These are phyloP conservation scores for Naganishia albida DNA, from an alignment of 1,284 basidiomycete species.

Conservation along the genomic window DNA sequence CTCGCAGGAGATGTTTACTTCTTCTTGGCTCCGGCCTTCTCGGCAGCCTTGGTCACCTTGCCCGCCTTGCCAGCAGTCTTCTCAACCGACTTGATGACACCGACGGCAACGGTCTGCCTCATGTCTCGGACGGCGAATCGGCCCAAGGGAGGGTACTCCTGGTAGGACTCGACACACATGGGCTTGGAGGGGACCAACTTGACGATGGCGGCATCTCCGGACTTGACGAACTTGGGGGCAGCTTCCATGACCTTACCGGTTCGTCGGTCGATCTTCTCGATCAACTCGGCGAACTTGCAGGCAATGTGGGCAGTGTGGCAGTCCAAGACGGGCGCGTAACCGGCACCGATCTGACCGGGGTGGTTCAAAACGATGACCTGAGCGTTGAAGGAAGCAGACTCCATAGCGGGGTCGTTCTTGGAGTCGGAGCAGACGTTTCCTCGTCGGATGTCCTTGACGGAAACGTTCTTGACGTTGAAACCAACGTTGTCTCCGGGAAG, in stretches of 20 bases:
- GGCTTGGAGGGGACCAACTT: conserved; percentile 78
- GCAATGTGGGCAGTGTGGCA: conserved; percentile 99
- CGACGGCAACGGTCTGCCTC: conserved; percentile 96
- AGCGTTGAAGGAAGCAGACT: conserved; percentile 98
- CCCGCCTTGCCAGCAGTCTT: conserved; percentile 79
- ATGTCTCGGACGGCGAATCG: conserved; percentile 86
- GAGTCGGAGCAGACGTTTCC: conserved; percentile 99
- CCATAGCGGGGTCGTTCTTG: conserved; percentile 99
- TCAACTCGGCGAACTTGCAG: conserved; percentile 97
- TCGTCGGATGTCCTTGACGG: conserved; percentile 99
- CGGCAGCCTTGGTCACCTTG: conserved; percentile 63
- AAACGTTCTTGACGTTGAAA: conserved; percentile 84
- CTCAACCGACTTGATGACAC: conserved; percentile 94
- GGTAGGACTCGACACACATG: conserved; percentile 90
- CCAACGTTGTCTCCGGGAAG: conserved; percentile 97
- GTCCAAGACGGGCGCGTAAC: conserved; percentile 89
- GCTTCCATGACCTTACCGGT: conserved; percentile 90
- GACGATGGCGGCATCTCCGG: conserved; percentile 79
- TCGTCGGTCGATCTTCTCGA: conserved; percentile 99
- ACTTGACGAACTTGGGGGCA: conserved; percentile 95
- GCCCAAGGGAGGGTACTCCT: conserved; percentile 97
- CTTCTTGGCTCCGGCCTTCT: conserved; percentile 88
- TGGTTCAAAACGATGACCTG: conserved; percentile 99
- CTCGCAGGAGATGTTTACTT: conserved; percentile 65
- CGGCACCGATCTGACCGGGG: conserved; percentile 97